Evolutionary conservation across 495 filamentous ascomycete genomes (phyloP), one percentile per base, ranked within the genome.

Genomic region (Penicillium steckii): DNA sequence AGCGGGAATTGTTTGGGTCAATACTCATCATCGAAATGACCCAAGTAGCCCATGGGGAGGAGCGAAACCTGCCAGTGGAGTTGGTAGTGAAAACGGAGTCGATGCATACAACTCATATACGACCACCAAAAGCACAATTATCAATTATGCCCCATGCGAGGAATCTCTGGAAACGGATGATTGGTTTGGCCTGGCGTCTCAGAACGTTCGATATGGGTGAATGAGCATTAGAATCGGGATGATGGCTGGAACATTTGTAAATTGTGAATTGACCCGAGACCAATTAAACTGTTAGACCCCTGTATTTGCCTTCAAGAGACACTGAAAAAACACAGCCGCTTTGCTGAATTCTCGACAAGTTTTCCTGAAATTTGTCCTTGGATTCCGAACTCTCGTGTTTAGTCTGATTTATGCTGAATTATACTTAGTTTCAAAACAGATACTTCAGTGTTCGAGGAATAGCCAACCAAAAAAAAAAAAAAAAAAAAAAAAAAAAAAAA

Each of bases 1-100:
- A 8, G 60, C 66, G 4, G 82, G 82, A 1, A 78, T 75, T 38
- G 79, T 84, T 0, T 76, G 75, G 44, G 71, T 85, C 21, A 85
- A 85, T 41, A 62, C 59, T 3, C 62, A 65, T 46, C 62, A 65
- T 40, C 59, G 59, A 9, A 65, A 62, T 18, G 62, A 65, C 9
- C 62, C 62, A 0, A 62, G 56, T 21, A 65, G 62, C 32, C 62
- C 62, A 0, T 65, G 62, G 62, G 62, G 62, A 42, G 62, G 59
- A 7, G 37, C 46, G 19, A 62, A 55, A 32, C 21, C 38, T 29
- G 56, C 62, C 7, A 65, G 59, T 38, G 60, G 60, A 10, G 60
- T 65, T 25, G 62, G 62, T 17, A 63, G 62, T 32, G 62, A 65
- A 37, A 65, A 65, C 27, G 59, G 62, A 8, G 30, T 62, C n/a